Evolutionary conservation across 495 filamentous ascomycete genomes (phyloP), one percentile per base, ranked within the genome.

Genomic region (Penicillium angulare): DNA sequence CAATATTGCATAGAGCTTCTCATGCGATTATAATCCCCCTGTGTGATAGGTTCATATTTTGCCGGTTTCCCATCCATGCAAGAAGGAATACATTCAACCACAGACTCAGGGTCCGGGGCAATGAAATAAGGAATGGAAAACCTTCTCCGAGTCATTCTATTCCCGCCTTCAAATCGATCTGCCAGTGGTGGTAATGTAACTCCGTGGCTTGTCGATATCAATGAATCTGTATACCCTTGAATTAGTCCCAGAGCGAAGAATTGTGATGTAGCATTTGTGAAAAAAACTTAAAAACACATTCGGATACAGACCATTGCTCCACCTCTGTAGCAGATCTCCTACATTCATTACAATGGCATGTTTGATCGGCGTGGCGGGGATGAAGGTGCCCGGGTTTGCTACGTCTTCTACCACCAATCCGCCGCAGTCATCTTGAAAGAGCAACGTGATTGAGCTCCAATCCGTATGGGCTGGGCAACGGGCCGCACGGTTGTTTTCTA

Each of bases 61-160:
- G 73, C 65, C 49, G 72, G 60, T 59, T 74, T 27, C 31, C 56
- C 60, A 18, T 56, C 60, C 43, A 53, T 61, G 54, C 78, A 83
- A 17, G 78, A 77, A 1, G 79, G 72, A 46, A 86, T 66, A 43
- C 76, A 79, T 55, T 84, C 77, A 46, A 87, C 78, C 13, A 83
- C 53, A 16, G 72, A 62, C 26, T 78, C 69, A 26, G 70, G 66
- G 57, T 86, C 79, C 0, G 80, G 77, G 20, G 73, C 66, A 42
- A 84, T 66, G 53, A 85, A 87, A 62, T 80, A 86, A 3, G 82
- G 81, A 53, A 86, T 85, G 12, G 81, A 84, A 49, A 81, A 86
- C 24, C 82, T 65, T 24, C 75, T 65, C 42, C 66, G 65, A 2
- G 78, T 81, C 66, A 82, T 77, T 6, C 71, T 57, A 15, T 69